Percentiles rank a stretch among this genome's conserved stretches.
phyloP scores from a whole-genome alignment of 257 asterid species.

The Parsonsia alboflavescens region DNA sequence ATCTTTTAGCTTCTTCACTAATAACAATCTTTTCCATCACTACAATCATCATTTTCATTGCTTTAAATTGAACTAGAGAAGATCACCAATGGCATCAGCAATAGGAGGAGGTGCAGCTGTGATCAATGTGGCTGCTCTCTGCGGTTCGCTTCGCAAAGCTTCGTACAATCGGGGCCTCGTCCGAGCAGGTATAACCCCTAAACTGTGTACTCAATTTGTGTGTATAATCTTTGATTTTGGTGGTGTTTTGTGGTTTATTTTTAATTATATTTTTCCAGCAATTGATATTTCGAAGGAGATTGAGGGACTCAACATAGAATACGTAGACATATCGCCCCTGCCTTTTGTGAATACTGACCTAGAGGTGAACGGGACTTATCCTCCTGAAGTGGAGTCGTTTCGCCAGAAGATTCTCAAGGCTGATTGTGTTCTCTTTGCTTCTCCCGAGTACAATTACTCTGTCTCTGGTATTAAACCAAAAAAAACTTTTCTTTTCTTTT shows the following conservation, averaged over 20 bases:
- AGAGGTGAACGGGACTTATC: conserved; percentile 65
- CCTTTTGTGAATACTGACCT: conserved; percentile 81
- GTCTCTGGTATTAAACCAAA: conserved; percentile 45
- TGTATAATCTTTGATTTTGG: neutral
- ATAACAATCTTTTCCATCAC: too few relatives aligned
- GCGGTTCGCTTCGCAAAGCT: conserved; percentile 42
- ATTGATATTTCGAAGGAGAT: conserved; percentile 50
- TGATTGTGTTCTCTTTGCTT: conserved; percentile 68
- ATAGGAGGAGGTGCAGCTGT: conserved; percentile 11
- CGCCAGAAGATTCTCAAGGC: conserved; percentile 74
- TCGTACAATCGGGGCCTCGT: conserved; percentile 36
- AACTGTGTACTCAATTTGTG: neutral
- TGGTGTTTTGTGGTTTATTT: neutral
- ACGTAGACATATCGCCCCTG: conserved; percentile 60
- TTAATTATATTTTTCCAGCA: conserved; percentile 30
- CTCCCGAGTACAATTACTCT: conserved; percentile 91
- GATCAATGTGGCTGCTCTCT: conserved; percentile 32
- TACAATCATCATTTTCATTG: too few relatives aligned
- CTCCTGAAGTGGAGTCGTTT: conserved; percentile 71
- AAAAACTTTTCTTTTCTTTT: neutral
- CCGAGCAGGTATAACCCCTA: conserved; percentile 17
- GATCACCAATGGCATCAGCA: neutral
- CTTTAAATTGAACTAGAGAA: too few relatives aligned
- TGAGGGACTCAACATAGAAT: conserved; percentile 63
- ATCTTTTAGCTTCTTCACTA: too few relatives aligned